These are phyloP conservation scores for Candida glucosophila DNA, from an alignment of 1,139 yeast species.

Conservation along the genomic window DNA sequence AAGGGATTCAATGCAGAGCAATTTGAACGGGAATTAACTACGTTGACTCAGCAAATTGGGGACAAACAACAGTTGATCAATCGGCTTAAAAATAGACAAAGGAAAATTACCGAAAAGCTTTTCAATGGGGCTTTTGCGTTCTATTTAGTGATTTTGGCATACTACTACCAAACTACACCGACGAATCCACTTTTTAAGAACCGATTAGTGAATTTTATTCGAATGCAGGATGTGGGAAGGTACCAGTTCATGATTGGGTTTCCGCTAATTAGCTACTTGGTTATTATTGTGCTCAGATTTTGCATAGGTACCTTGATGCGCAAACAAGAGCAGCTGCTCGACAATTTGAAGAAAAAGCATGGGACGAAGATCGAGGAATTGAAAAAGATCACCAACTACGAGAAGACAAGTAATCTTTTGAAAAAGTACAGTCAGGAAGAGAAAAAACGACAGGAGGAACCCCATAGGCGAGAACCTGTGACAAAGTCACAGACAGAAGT, in stretches of 20 bases:
- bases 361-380: conserved; percentile 60
- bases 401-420: conserved; percentile 65
- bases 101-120: conserved; percentile 7
- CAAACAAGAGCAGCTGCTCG: conserved; percentile 11
- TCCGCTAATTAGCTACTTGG: conserved; percentile 20
- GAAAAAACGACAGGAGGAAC: conserved; percentile 12
- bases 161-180: conserved; percentile 17
- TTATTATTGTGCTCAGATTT: conserved; percentile 13
- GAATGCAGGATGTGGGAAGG: conserved; percentile 11
- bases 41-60: conserved; percentile 30
- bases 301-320: conserved; percentile 17
- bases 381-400: conserved; percentile 71
- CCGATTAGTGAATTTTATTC: conserved; percentile 7
- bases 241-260: conserved; percentile 13
- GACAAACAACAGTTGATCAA: conserved; percentile 23
- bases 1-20: conserved; percentile 39
- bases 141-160: conserved; percentile 24
- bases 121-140: conserved; percentile 19
- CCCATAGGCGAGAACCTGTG: conserved; percentile 7
- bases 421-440: conserved; percentile 49
- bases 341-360: conserved; percentile 41
- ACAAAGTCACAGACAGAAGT: conserved; percentile 22
- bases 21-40: conserved; percentile 44
- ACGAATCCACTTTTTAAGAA: conserved; percentile 9
- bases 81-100: conserved; percentile 11